These are phyloP conservation scores for Populus hybrid DNA, from an alignment of 441 rosid species.

Conservation along the genomic window DNA sequence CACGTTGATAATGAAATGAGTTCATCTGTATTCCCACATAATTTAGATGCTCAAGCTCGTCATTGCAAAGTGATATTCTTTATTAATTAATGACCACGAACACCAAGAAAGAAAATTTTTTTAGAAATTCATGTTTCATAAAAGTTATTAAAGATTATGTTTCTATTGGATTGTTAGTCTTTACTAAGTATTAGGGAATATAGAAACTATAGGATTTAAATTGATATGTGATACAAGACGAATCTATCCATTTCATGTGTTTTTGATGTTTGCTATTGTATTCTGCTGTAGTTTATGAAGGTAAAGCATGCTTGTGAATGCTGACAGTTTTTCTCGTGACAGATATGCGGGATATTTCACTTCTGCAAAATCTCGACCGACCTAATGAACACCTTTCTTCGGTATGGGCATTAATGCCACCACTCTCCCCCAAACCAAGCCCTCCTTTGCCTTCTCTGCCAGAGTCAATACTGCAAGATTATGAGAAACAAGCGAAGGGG, in stretches of 20 bases:
- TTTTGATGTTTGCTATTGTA: background rate
- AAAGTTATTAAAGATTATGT: background rate
- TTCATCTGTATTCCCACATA: background rate
- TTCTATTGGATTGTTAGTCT: background rate
- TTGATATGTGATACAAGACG: background rate
- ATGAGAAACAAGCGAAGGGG: conserved; percentile 54
- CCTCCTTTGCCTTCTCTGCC: conserved; percentile 45
- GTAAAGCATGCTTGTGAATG: background rate
- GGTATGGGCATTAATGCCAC: conserved; percentile 84
- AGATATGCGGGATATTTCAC: conserved; percentile 58
- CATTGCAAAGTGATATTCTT: background rate
- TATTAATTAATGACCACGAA: background rate
- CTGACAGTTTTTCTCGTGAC: conserved; percentile 20
- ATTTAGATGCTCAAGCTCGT: background rate
- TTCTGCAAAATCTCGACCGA: conserved; percentile 60
- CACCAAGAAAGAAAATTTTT: background rate
- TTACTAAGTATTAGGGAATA: background rate
- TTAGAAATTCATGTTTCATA: background rate
- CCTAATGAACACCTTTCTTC: conserved; percentile 65
- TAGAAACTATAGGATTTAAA: background rate
- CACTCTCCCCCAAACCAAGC: conserved; percentile 52
- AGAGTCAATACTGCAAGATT: conserved; percentile 36
- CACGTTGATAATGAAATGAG: background rate
- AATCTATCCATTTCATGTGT: background rate
- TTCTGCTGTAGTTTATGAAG: background rate